These are phyloP conservation scores for Mortierella sp. DNA, from an alignment of 371 early-diverging fungal species.

Conservation along the genomic window DNA sequence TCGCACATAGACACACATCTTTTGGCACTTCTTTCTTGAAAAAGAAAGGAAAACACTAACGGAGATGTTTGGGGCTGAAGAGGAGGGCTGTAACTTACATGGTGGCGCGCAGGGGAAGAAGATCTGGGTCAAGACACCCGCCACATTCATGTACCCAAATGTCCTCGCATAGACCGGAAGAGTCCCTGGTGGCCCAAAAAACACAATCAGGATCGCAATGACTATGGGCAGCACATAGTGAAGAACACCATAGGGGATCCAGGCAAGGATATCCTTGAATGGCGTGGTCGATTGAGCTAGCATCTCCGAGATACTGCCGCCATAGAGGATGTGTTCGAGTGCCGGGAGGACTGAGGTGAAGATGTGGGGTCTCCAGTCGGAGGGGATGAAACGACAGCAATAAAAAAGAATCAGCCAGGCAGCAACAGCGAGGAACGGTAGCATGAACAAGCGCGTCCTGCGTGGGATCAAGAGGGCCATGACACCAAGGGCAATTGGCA, in stretches of 20 bases:
- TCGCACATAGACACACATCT: background rate
- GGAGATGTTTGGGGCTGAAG: no score
- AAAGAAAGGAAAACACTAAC: no score
- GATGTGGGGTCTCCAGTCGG: slow-evolving; percentile 69
- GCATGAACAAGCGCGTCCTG: slow-evolving; percentile 54
- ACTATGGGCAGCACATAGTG: slow-evolving; percentile 75
- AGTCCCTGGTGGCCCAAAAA: slow-evolving; percentile 67
- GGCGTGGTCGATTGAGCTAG: slow-evolving; percentile 66
- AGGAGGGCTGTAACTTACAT: no score
- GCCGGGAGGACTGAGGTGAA: slow-evolving; percentile 75
- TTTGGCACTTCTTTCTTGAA: background rate
- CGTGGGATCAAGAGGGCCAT: slow-evolving; percentile 30
- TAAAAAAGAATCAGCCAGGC: slow-evolving; percentile 73
- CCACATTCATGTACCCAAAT: slow-evolving; percentile 77
- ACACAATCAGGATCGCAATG: slow-evolving; percentile 60
- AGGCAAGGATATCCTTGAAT: slow-evolving; percentile 72
- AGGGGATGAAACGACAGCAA: slow-evolving; percentile 72
- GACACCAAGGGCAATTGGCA: slow-evolving; percentile 15
- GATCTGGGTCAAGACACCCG: slow-evolving; percentile 77
- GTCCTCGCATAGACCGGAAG: slow-evolving; percentile 67
- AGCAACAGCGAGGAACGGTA: slow-evolving; percentile 71
- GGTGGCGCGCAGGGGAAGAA: slow-evolving; percentile 79
- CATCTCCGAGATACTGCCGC: slow-evolving; percentile 72
- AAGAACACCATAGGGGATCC: slow-evolving; percentile 79
- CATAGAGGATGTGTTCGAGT: slow-evolving; percentile 75